Evolutionary conservation across 768 basidiomycete species (phyloP).

Genomic region (Hirschioporus abietinus): DNA sequence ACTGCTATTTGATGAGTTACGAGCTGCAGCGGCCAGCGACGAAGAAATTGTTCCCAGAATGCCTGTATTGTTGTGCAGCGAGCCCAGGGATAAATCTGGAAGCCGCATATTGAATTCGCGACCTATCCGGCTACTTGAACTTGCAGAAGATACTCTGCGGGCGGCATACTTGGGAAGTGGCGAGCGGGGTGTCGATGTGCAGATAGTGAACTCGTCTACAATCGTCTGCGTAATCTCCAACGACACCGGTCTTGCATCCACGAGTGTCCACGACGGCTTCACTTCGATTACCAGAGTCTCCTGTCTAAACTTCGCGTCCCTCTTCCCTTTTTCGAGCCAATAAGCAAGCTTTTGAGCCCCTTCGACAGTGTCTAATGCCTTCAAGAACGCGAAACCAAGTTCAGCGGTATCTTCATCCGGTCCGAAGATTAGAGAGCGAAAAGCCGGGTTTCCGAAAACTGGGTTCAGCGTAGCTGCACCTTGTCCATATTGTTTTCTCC

Average conservation of each 20-base stretch:
- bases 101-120: slow-evolving; percentile 10
- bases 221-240: slow-evolving; percentile 14
- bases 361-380: slow-evolving; percentile 6
- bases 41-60: not conserved
- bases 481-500: slow-evolving; percentile 9
- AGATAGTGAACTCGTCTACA: slow-evolving; percentile 15
- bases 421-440: slow-evolving; percentile 12
- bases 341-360: slow-evolving; percentile 12
- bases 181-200: slow-evolving; percentile 16
- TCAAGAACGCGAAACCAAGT: not conserved
- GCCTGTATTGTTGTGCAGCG: slow-evolving; percentile 5
- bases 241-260: slow-evolving; percentile 5
- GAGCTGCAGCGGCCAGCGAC: not conserved
- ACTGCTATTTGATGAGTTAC: not conserved
- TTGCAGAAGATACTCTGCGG: not conserved
- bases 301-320: slow-evolving; percentile 10
- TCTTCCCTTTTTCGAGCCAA: slow-evolving; percentile 8
- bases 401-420: slow-evolving; percentile 5
- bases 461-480: slow-evolving; percentile 10
- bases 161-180: slow-evolving; percentile 9
- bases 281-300: slow-evolving; percentile 11
- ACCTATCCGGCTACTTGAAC: slow-evolving; percentile 1
- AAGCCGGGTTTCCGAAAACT: slow-evolving; percentile 14
- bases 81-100: slow-evolving; percentile 10
- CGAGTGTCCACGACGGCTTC: slow-evolving; percentile 14